These are phyloP conservation scores for Lipomyces sp. DNA, from an alignment of 805 yeast genomes.

Conservation along the genomic window DNA sequence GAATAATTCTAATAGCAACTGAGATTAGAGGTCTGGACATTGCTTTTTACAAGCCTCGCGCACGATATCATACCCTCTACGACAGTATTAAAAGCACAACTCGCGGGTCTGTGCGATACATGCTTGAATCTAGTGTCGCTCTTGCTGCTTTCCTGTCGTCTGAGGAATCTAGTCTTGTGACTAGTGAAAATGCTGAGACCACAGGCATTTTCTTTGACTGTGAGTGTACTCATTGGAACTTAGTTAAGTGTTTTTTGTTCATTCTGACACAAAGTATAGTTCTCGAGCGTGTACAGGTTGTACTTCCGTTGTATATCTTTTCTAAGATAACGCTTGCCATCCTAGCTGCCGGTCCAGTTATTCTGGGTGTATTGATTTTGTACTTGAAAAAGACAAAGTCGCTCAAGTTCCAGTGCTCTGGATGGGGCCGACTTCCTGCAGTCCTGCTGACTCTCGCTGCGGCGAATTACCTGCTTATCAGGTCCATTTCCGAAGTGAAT, in stretches of 20 bases:
- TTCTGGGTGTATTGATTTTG: conserved; percentile 5
- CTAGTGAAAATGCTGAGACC: not conserved
- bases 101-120: conserved; percentile 11
- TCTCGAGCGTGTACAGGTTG: conserved; percentile 7
- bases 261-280: not conserved
- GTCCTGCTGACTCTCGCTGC: conserved; percentile 2
- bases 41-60: conserved; percentile 83
- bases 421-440: conserved; percentile 21
- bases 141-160: conserved; percentile 6
- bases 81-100: conserved; percentile 52
- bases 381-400: not conserved
- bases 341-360: conserved; percentile 10
- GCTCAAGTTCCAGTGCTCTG: not conserved
- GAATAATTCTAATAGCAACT: too few relatives aligned
- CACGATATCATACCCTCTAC: conserved; percentile 71
- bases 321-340: conserved; percentile 2
- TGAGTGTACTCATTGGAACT: too few relatives aligned
- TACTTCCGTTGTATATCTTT: conserved; percentile 4
- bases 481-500: conserved; percentile 2
- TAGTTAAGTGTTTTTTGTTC: not conserved
- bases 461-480: conserved; percentile 2
- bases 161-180: not conserved
- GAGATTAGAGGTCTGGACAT: conserved; percentile 71
- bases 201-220: conserved; percentile 20
- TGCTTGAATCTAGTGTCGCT: conserved; percentile 9